Conservation (phyloP, 2,329 filamentous ascomycete species). For the Fusarium globosum region DNA sequence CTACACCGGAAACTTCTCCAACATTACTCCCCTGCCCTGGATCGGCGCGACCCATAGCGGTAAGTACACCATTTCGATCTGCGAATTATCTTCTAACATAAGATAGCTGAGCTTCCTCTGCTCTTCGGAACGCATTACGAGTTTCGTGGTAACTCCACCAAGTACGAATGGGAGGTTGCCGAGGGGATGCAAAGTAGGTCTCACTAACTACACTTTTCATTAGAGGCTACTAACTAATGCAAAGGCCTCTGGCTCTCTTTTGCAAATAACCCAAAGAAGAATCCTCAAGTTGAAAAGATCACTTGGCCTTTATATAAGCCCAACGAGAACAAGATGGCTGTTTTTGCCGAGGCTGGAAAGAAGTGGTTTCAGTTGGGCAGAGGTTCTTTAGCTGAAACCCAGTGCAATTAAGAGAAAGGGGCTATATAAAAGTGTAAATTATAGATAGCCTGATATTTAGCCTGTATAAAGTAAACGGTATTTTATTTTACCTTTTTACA, state of each 20-base stretch:
- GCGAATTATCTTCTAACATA: background rate
- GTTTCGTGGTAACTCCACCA: conserved; percentile 7
- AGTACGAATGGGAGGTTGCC: conserved; percentile 17
- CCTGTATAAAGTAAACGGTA: no score
- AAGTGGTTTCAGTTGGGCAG: conserved; percentile 5
- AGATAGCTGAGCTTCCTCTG: background rate
- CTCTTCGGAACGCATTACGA: conserved; percentile 18
- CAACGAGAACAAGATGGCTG: background rate
- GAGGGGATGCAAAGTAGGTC: conserved; percentile 2
- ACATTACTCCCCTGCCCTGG: conserved; percentile 11
- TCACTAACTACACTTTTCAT: fast-evolving
- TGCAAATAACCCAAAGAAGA: background rate
- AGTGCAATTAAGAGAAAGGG: no score
- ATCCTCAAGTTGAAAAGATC: background rate
- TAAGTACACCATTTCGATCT: fast-evolving
- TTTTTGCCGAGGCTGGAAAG: conserved; percentile 2
- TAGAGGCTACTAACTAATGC: fast-evolving
- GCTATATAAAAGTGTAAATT: no score
- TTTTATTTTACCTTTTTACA: no score
- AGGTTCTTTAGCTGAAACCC: background rate
- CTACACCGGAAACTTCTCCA: conserved; percentile 19
- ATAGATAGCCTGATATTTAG: no score
- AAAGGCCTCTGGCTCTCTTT: conserved; percentile 18
- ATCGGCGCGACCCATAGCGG: conserved; percentile 9
- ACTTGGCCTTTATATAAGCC: conserved; percentile 5